Conservation (phyloP, 371 early-diverging fungal species). For the Dinochytrium kinnereticum region DNA sequence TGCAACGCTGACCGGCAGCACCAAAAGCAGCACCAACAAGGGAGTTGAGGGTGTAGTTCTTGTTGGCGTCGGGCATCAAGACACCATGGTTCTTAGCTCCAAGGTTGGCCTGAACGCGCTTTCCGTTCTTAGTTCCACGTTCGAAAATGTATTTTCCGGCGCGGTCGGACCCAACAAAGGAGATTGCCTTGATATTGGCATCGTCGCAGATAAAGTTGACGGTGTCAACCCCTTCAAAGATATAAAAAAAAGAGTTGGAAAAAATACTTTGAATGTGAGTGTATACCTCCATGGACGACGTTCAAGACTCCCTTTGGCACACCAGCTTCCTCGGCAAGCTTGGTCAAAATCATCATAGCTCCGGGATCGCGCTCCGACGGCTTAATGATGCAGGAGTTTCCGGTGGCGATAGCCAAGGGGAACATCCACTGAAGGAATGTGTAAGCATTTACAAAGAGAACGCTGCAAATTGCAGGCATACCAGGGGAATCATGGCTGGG, state of each 20-base stretch:
- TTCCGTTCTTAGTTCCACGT: conserved; percentile 88
- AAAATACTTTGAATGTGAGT: not conserved
- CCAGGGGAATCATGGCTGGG: conserved; percentile 92
- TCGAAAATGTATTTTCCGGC: conserved; percentile 90
- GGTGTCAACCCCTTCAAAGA: conserved; percentile 59
- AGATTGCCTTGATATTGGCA: conserved; percentile 86
- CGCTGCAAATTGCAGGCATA: not conserved
- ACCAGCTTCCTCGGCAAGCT: conserved; percentile 90
- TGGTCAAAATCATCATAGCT: conserved; percentile 92
- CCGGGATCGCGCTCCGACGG: conserved; percentile 96
- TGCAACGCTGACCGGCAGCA: conserved; percentile 92
- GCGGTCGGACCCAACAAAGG: conserved; percentile 92
- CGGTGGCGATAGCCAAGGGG: conserved; percentile 89
- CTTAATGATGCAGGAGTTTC: conserved; percentile 90
- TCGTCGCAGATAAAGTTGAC: conserved; percentile 94
- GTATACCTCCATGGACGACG: conserved; percentile 83
- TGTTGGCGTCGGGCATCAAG: conserved; percentile 88
- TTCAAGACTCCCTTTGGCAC: conserved; percentile 94
- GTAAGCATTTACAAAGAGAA: not conserved
- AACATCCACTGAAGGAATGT: conserved; percentile 82
- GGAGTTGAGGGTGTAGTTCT: conserved; percentile 87
- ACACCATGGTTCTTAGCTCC: conserved; percentile 99
- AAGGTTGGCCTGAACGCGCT: conserved; percentile 95
- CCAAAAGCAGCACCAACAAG: conserved; percentile 96
- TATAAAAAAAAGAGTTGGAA: not conserved